Evolutionary conservation across 345 rosid genomes (phyloP), one percentile per base, ranked within the genome.

Genomic region (Diplotaxis tenuifolia): DNA sequence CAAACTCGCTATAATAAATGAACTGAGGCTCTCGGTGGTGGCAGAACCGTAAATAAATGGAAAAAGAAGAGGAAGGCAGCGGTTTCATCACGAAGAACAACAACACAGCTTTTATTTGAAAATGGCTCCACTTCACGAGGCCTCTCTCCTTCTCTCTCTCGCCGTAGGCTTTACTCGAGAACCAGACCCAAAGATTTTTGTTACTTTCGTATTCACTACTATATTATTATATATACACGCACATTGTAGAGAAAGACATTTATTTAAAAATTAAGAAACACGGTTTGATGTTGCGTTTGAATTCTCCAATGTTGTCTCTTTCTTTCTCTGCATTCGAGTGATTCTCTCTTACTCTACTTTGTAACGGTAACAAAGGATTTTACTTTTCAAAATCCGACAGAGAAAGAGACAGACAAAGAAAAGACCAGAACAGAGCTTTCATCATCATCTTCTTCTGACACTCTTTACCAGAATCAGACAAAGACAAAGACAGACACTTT

Each of bases 31-130:
- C 34, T 29, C n/a, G 1, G 7, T 31, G 62, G 47, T 49, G 65
- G 65, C 21, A 62, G 23, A 40, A 36, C 5, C 6, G 73, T 75
- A 68, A 61, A 31, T 45, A 45, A 68, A 21, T 61, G 0, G 38
- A 67, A 68, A n/a, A 69, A 38, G 29, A 70, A 68, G 58, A 68
- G 49, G 49, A 62, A 69, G 6, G 74, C 70, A 69, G 79, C 79
- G 79, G 70, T 75, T 75, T 69, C 59, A 14, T 75, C 74, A 75
- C 79, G 74, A 75, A 69, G 69, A 61, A 34, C 27, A 50, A 67
- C 65, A 45, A 54, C 59, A 47, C 81, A 85, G 84, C 89, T 88
- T 90, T 88, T 85, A 80, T 90, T 90, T 88, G 88, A 87, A 45
- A 82, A 71, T 86, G 84, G 67, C 86, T 78, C 80, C 80, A 32